A percentile compares a stretch with the other conserved stretches of the same genome.
These are phyloP conservation scores for Teratosphaeria pseudoeucalypti DNA, from an alignment of 2,329 filamentous ascomycete species.

Conservation along the genomic window DNA sequence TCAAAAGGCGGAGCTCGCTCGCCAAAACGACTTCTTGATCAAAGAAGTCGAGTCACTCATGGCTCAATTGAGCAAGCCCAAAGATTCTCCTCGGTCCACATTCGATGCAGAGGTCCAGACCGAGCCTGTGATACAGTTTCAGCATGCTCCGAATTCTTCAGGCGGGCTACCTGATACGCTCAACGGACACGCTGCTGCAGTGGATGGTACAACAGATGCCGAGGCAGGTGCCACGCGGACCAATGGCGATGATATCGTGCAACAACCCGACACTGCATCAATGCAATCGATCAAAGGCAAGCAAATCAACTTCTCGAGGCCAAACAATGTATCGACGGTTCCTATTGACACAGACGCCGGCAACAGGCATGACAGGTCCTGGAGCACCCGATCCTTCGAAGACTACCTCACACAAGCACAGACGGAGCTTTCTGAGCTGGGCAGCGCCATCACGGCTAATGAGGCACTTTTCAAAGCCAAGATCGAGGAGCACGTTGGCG, in stretches of 20 bases:
- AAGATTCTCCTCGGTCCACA: neutral
- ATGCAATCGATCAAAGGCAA: conserved; percentile 2
- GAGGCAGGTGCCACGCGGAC: neutral
- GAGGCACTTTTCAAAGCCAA: conserved; percentile 26
- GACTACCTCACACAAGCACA: conserved; percentile 26
- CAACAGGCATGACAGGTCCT: conserved; percentile 1
- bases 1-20: conserved; percentile 18
- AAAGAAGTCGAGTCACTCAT: conserved; percentile 19
- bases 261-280: neutral
- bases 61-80: conserved; percentile 8
- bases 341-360: neutral
- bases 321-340: neutral
- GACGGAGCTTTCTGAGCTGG: conserved; percentile 24
- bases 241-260: neutral
- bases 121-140: neutral
- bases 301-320: neutral
- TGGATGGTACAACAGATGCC: neutral
- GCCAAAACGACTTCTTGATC: conserved; percentile 19
- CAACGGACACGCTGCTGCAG: neutral
- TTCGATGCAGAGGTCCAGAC: conserved; percentile 16
- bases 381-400: conserved; percentile 22
- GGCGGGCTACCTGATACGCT: neutral
- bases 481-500: conserved; percentile 28
- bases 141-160: neutral
- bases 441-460: conserved; percentile 25